Evolutionary conservation across 495 filamentous ascomycete species (phyloP).

Genomic region (Ramalina peruviana): DNA sequence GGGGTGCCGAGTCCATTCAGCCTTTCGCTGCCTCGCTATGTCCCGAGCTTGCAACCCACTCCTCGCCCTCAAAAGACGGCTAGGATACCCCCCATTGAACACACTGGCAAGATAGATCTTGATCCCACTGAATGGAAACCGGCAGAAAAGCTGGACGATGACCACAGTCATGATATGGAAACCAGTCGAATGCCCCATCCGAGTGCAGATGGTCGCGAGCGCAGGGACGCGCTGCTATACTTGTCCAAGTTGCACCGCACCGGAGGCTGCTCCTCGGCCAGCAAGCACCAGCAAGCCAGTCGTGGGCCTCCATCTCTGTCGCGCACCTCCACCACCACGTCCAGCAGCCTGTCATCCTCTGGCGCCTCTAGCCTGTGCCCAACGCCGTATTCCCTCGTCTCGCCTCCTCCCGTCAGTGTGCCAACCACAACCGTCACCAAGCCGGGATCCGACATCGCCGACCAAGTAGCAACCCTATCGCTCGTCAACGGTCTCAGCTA

Average conservation of each 20-base stretch:
- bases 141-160: constrained; percentile 22
- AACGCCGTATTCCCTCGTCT: constrained; percentile 19
- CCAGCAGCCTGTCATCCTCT: constrained; percentile 26
- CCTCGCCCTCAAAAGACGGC: constrained; percentile 14
- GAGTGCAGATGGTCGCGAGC: constrained; percentile 3
- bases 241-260: constrained; percentile 31
- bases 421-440: constrained; percentile 15
- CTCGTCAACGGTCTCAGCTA: constrained; percentile 7
- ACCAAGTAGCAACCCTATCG: neutral
- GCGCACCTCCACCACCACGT: constrained; percentile 27
- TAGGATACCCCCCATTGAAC: constrained; percentile 30
- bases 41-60: constrained; percentile 23
- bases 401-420: constrained; percentile 18
- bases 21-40: constrained; percentile 22
- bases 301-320: constrained; percentile 11
- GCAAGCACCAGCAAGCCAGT: neutral
- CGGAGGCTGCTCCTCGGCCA: constrained; percentile 11
- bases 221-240: constrained; percentile 34
- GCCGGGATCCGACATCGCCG: constrained; percentile 8
- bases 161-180: neutral
- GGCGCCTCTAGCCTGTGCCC: constrained; percentile 26
- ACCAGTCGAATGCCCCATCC: neutral
- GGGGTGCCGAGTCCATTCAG: constrained; percentile 19
- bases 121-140: constrained; percentile 47
- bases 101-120: constrained; percentile 35